phyloP scores from a whole-genome alignment of 2,329 filamentous ascomycete species.

The Bertia moriformis region DNA sequence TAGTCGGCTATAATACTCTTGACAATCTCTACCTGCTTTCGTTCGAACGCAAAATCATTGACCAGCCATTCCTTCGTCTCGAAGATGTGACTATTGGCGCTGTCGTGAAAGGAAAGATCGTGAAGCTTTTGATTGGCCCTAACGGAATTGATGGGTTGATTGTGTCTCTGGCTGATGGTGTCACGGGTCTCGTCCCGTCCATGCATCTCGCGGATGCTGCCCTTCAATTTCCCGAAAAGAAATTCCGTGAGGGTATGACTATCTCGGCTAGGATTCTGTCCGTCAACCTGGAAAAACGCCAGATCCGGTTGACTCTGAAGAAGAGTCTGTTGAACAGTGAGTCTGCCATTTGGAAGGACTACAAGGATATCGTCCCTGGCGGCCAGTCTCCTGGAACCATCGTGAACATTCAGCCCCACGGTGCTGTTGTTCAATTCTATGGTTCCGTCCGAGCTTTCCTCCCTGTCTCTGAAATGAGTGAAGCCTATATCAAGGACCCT shows the following conservation, averaged over 20 bases:
- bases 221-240: slow-evolving; percentile 86
- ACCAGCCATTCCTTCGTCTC: slow-evolving; percentile 79
- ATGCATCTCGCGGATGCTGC: slow-evolving; percentile 78
- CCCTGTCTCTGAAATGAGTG: slow-evolving; percentile 93
- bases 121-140: slow-evolving; percentile 68
- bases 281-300: slow-evolving; percentile 58
- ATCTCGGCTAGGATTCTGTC: slow-evolving; percentile 80
- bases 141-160: slow-evolving; percentile 70
- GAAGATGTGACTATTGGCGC: slow-evolving; percentile 77
- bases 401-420: slow-evolving; percentile 61
- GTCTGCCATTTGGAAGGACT: slow-evolving; percentile 61
- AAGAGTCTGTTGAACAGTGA: slow-evolving; percentile 90
- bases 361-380: slow-evolving; percentile 58
- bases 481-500: slow-evolving; percentile 83
- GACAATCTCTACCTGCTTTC: slow-evolving; percentile 80
- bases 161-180: slow-evolving; percentile 70
- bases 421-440: slow-evolving; percentile 88
- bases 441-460: slow-evolving; percentile 72
- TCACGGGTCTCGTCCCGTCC: slow-evolving; percentile 77
- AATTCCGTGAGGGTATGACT: slow-evolving; percentile 74
- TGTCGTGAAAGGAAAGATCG: slow-evolving; percentile 67
- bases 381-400: slow-evolving; percentile 76
- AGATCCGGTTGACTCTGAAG: slow-evolving; percentile 79
- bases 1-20: slow-evolving; percentile 74
- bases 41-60: slow-evolving; percentile 65